Evolutionary conservation across 2,329 filamentous ascomycete species (phyloP).

Genomic region (Ustilaginoidea virens): DNA sequence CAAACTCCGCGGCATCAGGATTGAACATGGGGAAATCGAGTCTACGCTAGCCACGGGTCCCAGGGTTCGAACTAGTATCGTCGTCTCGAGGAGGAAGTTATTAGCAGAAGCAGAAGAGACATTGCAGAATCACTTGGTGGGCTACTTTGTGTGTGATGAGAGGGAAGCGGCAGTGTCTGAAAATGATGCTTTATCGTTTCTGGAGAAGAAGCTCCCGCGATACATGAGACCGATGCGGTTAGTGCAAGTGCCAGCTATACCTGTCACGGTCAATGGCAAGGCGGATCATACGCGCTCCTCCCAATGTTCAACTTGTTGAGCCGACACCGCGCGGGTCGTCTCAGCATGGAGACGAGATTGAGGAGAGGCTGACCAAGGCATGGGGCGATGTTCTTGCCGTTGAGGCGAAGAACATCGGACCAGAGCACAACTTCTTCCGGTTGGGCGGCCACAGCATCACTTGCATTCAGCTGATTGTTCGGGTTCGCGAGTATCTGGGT

Average conservation of each 20-base stretch:
- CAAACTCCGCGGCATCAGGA: slow-evolving; percentile 1
- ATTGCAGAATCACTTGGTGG: slow-evolving; percentile 1
- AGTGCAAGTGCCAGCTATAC: slow-evolving; percentile 1
- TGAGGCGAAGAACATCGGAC: background rate
- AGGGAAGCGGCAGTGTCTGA: background rate
- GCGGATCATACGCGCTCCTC: background rate
- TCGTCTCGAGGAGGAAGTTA: slow-evolving; percentile 1
- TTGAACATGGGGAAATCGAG: slow-evolving; percentile 3
- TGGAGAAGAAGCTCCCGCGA: slow-evolving; percentile 1
- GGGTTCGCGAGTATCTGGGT: background rate
- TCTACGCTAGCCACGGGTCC: slow-evolving; percentile 1
- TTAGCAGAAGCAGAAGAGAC: background rate
- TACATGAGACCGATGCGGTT: slow-evolving; percentile 1
- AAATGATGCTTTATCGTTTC: slow-evolving; percentile 1
- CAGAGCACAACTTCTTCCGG: slow-evolving; percentile 2
- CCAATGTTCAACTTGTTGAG: background rate
- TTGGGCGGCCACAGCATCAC: slow-evolving; percentile 3
- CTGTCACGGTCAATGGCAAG: slow-evolving; percentile 3
- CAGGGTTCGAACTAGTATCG: background rate
- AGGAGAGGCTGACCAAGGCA: background rate
- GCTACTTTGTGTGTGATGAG: slow-evolving; percentile 3
- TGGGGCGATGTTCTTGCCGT: slow-evolving; percentile 1
- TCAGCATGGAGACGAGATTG: background rate
- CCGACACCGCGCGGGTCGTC: background rate
- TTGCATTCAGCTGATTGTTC: slow-evolving; percentile 2